Base-by-base conservation (phyloP, 768 basidiomycete genomes). In the Collybia mongolica region DNA sequence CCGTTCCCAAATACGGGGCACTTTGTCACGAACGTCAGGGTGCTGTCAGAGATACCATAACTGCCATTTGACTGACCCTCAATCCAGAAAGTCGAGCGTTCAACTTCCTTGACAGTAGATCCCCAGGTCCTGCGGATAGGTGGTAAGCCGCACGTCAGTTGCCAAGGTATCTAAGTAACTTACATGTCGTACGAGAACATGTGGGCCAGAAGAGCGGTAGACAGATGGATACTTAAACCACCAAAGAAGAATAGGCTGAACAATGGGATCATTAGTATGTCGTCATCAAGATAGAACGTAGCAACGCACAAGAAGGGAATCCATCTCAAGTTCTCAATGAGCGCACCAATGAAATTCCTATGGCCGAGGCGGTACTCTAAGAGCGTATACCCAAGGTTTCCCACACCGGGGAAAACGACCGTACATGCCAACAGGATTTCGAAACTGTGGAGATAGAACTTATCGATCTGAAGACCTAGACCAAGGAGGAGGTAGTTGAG, bases 51-150 rank as follows among this genome's bases (percentile, higher is more conserved):
- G 48, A 12, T 32, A 2, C 14, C 11, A 14, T 9, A 12, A 32
- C 4, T 32, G 11, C 2, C 11, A 3, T 32, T 3, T 6, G 26
- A 51, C 57, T 49, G 45, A 67, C 72, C 71, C 70, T 95, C 92
- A 55, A 90, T 82, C 82, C 89, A 93, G 74, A 95, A 93, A 50
- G 92, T 91, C 1, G 88, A 90, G 23, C 82, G 77, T 61, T 93
- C 87, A 45, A 94, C 90, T 69, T 91, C 90, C 68, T 95, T 93
- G 58, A 71, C 76, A 1, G 78, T 80, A 23, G 77, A 78, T 23
- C 78, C 77, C 78, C 78, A 80, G 28, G 77, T 78, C 77, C 76
- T 79, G 43, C 20, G 46, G 42, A 5, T 48, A 52, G 35, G 45
- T 43, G 48, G 54, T 38, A 35, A 42, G 15, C 47, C 42, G 39